A percentile compares a stretch with the other conserved stretches of the same genome.
Evolutionary conservation across 83 land plant species (phyloP).

Genomic region (Picea abies): DNA sequence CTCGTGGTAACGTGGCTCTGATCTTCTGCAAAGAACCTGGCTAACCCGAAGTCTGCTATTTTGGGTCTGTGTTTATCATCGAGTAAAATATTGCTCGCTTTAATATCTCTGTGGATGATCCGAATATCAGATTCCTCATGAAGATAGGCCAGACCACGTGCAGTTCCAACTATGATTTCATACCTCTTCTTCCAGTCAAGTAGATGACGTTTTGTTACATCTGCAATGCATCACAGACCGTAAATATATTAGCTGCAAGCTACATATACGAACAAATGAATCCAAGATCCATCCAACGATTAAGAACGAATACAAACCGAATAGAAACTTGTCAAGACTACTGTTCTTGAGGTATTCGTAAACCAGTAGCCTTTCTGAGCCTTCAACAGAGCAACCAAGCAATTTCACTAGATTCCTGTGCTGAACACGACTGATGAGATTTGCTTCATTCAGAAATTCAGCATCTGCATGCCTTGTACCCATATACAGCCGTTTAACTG

Average conservation of each 20-base stretch:
- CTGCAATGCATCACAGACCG: neutral
- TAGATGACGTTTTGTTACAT: neutral
- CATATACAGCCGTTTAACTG: slow-evolving; percentile 39
- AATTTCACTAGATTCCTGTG: slow-evolving; percentile 47
- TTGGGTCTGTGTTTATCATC: too few relatives aligned
- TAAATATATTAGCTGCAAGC: neutral
- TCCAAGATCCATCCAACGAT: too few relatives aligned
- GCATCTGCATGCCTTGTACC: slow-evolving; percentile 26
- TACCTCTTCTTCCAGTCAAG: slow-evolving; percentile 23
- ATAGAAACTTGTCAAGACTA: slow-evolving; percentile 37
- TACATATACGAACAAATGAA: neutral
- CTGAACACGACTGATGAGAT: too few relatives aligned
- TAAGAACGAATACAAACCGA: slow-evolving; percentile 19
- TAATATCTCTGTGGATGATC: too few relatives aligned
- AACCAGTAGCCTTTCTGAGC: slow-evolving; percentile 34
- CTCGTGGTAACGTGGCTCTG: slow-evolving; percentile 38
- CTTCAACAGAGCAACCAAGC: slow-evolving; percentile 40
- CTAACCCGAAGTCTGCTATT: slow-evolving; percentile 55
- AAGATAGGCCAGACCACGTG: slow-evolving; percentile 39
- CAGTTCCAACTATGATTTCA: slow-evolving; percentile 31
- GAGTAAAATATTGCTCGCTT: too few relatives aligned
- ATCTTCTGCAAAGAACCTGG: slow-evolving; percentile 27
- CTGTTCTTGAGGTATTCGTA: slow-evolving; percentile 38
- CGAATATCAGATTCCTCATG: slow-evolving; percentile 29
- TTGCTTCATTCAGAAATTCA: slow-evolving; percentile 44